A percentile compares a stretch with the other conserved stretches of the same genome.
Conservation (phyloP, 1,139 yeast species). For the Diutina mesorugosa region DNA sequence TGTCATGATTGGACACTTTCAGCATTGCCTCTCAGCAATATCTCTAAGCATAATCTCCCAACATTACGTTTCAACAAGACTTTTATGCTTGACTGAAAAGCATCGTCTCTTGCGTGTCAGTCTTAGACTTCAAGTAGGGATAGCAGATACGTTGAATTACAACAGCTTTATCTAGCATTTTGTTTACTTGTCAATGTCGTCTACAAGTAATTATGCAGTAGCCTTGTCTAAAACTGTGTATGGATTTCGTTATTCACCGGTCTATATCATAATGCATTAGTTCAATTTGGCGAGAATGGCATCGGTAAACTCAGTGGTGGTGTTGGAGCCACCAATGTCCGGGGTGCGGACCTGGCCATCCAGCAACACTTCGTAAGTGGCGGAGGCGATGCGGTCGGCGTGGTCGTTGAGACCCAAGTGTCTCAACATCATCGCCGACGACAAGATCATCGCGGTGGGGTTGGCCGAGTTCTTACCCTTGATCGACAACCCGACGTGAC, state of each 20-base stretch:
- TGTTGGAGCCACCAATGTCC: conserved; percentile 81
- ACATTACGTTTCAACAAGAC: too few species aligned
- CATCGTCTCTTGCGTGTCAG: too few species aligned
- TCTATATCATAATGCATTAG: background rate
- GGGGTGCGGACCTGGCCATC: conserved; percentile 71
- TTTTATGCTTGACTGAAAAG: too few species aligned
- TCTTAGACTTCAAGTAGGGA: too few species aligned
- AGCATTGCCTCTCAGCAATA: too few species aligned
- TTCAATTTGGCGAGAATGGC: conserved; percentile 59
- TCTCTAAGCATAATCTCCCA: too few species aligned
- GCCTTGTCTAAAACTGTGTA: background rate
- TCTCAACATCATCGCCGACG: conserved; percentile 84
- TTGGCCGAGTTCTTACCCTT: conserved; percentile 91
- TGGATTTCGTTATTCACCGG: background rate
- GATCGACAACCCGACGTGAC: conserved; percentile 97
- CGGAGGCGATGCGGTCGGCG: conserved; percentile 79
- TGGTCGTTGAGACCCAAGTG: conserved; percentile 79
- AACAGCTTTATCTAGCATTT: too few species aligned
- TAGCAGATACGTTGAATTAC: too few species aligned
- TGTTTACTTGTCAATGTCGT: too few species aligned
- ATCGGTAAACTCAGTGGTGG: conserved; percentile 89
- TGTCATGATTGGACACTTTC: too few species aligned
- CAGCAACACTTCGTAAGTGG: conserved; percentile 80
- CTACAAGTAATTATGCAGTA: too few species aligned
- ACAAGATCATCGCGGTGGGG: conserved; percentile 95